These are phyloP conservation scores for Volvox reticuliferus DNA, from an alignment of 139 green algal species.

Conservation along the genomic window DNA sequence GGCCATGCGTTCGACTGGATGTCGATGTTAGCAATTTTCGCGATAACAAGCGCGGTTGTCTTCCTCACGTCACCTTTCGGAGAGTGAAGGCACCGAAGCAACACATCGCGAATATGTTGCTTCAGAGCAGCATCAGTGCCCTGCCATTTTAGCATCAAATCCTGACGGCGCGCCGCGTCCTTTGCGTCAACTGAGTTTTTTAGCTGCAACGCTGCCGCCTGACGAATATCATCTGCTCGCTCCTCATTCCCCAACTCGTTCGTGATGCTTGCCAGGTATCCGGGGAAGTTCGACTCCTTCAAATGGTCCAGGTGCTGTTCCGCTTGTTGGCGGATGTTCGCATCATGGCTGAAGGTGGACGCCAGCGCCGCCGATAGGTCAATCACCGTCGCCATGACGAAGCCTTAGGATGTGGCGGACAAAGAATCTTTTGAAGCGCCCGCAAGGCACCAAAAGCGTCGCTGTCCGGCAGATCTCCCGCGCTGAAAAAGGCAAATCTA, in stretches of 20 bases:
- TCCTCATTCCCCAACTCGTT: slow-evolving; percentile 83
- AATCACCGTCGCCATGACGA: slow-evolving; percentile 1
- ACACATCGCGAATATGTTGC: slow-evolving; percentile 80
- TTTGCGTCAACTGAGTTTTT: slow-evolving; percentile 97
- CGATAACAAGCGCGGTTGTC: slow-evolving; percentile 90
- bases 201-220: slow-evolving; percentile 93
- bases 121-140: slow-evolving; percentile 73
- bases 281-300: slow-evolving; percentile 81
- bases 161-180: slow-evolving; percentile 76
- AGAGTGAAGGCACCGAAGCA: slow-evolving; percentile 84
- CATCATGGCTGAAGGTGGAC: slow-evolving; percentile 69
- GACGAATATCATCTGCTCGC: slow-evolving; percentile 80
- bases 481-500: not conserved
- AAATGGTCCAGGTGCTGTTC: slow-evolving; percentile 87
- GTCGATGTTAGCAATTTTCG: slow-evolving; percentile 96
- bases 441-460: not conserved
- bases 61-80: slow-evolving; percentile 73
- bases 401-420: not conserved
- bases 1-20: slow-evolving; percentile 88
- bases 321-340: slow-evolving; percentile 74
- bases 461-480: not conserved
- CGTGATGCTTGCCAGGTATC: slow-evolving; percentile 82
- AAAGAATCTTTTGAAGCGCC: too few species aligned
- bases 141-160: slow-evolving; percentile 82
- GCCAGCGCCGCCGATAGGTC: slow-evolving; percentile 22